phyloP scores from a whole-genome alignment of 1,284 basidiomycete genomes.

The Trichosporon asahii region DNA sequence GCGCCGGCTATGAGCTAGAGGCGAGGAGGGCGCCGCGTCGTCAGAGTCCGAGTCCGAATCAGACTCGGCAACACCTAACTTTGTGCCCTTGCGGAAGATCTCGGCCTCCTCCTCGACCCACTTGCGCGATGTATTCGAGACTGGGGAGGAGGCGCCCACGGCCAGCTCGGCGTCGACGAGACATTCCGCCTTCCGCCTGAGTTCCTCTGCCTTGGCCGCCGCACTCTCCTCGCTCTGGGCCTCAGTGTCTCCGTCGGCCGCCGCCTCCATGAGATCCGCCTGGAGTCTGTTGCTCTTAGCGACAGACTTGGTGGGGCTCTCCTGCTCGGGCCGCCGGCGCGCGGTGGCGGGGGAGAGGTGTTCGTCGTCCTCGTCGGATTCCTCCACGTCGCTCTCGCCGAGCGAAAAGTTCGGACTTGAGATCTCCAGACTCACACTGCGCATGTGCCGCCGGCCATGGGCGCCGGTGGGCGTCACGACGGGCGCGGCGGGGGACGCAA shows the following conservation, averaged over 20 bases:
- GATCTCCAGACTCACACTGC: constrained; percentile 54
- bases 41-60: constrained; percentile 59
- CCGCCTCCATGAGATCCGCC: background rate
- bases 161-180: constrained; percentile 21
- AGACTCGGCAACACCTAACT: constrained; percentile 65
- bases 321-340: background rate
- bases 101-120: constrained; percentile 88
- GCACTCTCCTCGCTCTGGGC: background rate
- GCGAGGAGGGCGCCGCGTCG: background rate
- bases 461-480: constrained; percentile 18
- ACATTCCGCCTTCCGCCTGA: constrained; percentile 14
- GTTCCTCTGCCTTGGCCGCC: background rate
- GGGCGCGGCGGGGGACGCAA: constrained; percentile 20
- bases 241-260: background rate
- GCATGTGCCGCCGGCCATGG: constrained; percentile 35
- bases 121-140: constrained; percentile 56
- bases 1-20: background rate
- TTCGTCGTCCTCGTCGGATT: constrained; percentile 58
- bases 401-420: constrained; percentile 63
- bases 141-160: constrained; percentile 26
- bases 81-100: constrained; percentile 82
- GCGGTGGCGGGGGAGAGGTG: background rate
- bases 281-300: background rate
- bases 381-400: constrained; percentile 58
- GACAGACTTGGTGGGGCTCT: background rate